Conservation (phyloP, 140 eudicot genomes). For the Anethum foeniculum region DNA sequence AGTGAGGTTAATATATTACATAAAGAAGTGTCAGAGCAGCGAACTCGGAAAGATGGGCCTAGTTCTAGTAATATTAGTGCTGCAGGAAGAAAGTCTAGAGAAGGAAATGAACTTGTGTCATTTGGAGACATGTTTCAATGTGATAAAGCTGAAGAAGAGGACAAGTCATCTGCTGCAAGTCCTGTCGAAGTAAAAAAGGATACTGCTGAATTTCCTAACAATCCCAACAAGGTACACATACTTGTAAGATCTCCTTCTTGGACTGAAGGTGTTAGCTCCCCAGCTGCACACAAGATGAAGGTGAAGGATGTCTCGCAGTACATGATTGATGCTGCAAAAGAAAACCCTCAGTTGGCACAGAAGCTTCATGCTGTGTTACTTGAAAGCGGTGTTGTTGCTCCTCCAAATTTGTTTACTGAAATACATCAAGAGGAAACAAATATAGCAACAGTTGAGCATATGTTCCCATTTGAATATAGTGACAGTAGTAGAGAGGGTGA, state of each 20-base stretch:
- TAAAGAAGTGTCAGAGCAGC: slow-evolving; percentile 33
- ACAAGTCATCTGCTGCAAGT: slow-evolving; percentile 19
- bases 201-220: slow-evolving; percentile 13
- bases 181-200: slow-evolving; percentile 13
- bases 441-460: slow-evolving; percentile 10
- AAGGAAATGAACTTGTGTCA: slow-evolving; percentile 20
- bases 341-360: slow-evolving; percentile 93
- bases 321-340: slow-evolving; percentile 98
- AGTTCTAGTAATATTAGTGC: slow-evolving; percentile 13
- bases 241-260: slow-evolving; percentile 91
- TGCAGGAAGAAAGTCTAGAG: slow-evolving; percentile 24
- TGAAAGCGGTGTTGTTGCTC: slow-evolving; percentile 96
- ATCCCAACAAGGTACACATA: slow-evolving; percentile 31
- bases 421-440: slow-evolving; percentile 43
- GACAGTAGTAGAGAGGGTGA: slow-evolving; percentile 12
- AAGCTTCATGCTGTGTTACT: slow-evolving; percentile 86
- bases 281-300: slow-evolving; percentile 73
- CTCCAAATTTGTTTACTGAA: slow-evolving; percentile 77
- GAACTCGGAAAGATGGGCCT: slow-evolving; percentile 19
- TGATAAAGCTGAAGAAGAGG: slow-evolving; percentile 25
- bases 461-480: slow-evolving; percentile 15
- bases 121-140: slow-evolving; percentile 19
- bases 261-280: slow-evolving; percentile 96
- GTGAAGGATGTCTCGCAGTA: slow-evolving; percentile 91
- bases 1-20: slow-evolving; percentile 39